Evolutionary conservation across 2,329 filamentous ascomycete genomes (phyloP), one percentile per base, ranked within the genome.

Genomic region (Botrytis elliptica): DNA sequence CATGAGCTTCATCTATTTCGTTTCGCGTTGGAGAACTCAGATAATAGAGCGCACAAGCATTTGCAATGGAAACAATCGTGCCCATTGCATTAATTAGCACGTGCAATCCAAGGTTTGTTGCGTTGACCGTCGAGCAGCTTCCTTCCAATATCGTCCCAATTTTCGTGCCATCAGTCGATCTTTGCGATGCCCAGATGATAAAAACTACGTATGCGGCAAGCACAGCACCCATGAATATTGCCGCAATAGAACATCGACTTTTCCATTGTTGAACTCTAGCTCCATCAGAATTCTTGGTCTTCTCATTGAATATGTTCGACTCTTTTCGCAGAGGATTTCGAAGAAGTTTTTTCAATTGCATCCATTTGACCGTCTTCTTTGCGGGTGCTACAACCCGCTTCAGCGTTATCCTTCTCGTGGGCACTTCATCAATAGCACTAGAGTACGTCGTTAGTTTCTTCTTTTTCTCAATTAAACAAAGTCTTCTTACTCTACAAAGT

Each of bases 1-100:
- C 71, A 79, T 89, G 87, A 0, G 86, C 86, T 12, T 75, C 75
- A 70, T 89, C 84, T 22, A 88, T 78, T 44, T 89, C 85, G 12
- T 78, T 75, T 40, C 87, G 80, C 1, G 85, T 88, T 0, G 87
- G 87, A 0, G 86, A 83, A 20, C 80, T 83, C 20, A 89, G 78
- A 33, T 84, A 81, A 74, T 89, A 87, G 85, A 88, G 76, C 22
- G 76, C 75, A 42, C 74, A 87, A 76, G 86, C 87, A 57, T 84
- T 85, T 7, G 84, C 84, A 2, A 82, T 82, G 0, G 88, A 81
- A 25, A 87, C 73, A 1, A 83, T 72, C 0, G 85, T 86, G 44
- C 83, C 83, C 46, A 87, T 79, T 1, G 82, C 73, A 78, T 88
- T 88, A 77, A 88, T 84, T 4, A 83, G 73, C 40, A 88, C 76